phyloP scores from a whole-genome alignment of 75 land plant genomes.

The Adiantum capillusveneris region DNA sequence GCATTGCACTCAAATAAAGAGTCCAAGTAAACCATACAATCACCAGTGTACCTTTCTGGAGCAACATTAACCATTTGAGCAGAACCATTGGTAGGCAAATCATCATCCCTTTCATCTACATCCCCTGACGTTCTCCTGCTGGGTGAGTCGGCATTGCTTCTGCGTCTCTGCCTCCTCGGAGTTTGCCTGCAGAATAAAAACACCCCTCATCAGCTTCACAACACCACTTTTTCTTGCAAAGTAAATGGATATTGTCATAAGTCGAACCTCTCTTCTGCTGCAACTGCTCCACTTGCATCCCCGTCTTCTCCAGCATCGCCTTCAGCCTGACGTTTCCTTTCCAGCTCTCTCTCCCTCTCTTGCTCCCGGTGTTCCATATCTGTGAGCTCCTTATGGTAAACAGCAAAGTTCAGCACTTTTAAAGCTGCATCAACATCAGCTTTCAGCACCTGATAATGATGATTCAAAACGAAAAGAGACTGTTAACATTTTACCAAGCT shows the following conservation, averaged over 20 bases:
- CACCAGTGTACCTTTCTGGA: not conserved
- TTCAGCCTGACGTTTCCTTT: constrained; percentile 41
- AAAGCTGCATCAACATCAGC: constrained; percentile 94
- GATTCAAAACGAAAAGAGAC: too few relatives aligned
- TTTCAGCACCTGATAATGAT: constrained; percentile 43
- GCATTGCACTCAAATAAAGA: too few relatives aligned
- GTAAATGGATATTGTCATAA: too few relatives aligned
- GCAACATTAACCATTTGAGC: not conserved
- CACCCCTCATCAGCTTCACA: too few relatives aligned
- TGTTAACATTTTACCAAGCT: too few relatives aligned
- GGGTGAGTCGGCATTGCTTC: constrained; percentile 16
- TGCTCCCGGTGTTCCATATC: constrained; percentile 96
- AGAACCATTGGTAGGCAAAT: too few relatives aligned
- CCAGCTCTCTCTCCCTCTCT: constrained; percentile 54
- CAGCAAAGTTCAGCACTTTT: constrained; percentile 86
- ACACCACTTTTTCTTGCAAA: too few relatives aligned
- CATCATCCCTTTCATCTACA: constrained; percentile 7
- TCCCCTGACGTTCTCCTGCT: not conserved
- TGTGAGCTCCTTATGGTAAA: constrained; percentile 90
- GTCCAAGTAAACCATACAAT: too few relatives aligned
- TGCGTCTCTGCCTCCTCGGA: constrained; percentile 13
- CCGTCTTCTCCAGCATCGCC: constrained; percentile 15
- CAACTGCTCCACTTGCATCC: constrained; percentile 6
- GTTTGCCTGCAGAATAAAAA: not conserved
- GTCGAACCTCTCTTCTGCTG: constrained; percentile 3